Percentiles rank a stretch among this genome's conserved stretches.
Evolutionary conservation across 176 grass and related monocot genomes (phyloP).

Genomic region (Oryza officinalis): DNA sequence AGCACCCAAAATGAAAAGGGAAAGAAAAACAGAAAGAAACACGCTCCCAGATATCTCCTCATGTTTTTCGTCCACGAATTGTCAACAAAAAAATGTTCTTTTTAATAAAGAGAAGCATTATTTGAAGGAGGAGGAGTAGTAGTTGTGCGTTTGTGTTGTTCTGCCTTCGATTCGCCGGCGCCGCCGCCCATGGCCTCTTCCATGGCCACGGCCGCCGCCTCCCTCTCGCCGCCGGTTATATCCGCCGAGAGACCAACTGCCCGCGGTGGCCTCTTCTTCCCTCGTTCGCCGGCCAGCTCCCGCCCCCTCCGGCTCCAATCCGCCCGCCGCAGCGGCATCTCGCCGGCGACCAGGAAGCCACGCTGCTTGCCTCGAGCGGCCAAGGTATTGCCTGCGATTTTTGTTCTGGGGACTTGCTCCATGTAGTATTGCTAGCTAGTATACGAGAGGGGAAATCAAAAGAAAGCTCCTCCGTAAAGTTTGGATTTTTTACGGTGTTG

Average conservation of each 20-base stretch:
- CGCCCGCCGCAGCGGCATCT: background rate
- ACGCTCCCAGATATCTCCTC: background rate
- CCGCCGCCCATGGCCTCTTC: constrained; percentile 44
- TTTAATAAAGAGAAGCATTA: background rate
- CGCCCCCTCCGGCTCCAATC: constrained; percentile 14
- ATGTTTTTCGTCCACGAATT: background rate
- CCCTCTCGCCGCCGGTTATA: background rate
- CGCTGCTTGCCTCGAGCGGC: background rate
- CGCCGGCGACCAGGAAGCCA: background rate
- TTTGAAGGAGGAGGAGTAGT: background rate
- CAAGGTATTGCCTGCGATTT: constrained; percentile 14
- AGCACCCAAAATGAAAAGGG: background rate
- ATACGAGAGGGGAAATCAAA: background rate
- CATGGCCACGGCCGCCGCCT: constrained; percentile 20
- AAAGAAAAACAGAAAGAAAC: background rate
- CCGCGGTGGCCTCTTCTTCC: constrained; percentile 18
- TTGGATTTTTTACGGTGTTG: background rate
- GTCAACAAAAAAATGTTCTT: background rate
- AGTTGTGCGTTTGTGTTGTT: background rate
- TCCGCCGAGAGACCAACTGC: constrained; percentile 12
- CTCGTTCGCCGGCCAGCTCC: background rate
- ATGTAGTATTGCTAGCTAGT: background rate
- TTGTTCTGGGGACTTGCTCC: background rate
- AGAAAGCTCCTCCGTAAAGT: background rate
- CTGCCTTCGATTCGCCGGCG: background rate